Evolutionary conservation across 2,329 filamentous ascomycete species (phyloP).

Genomic region (Blumeria hordei): DNA sequence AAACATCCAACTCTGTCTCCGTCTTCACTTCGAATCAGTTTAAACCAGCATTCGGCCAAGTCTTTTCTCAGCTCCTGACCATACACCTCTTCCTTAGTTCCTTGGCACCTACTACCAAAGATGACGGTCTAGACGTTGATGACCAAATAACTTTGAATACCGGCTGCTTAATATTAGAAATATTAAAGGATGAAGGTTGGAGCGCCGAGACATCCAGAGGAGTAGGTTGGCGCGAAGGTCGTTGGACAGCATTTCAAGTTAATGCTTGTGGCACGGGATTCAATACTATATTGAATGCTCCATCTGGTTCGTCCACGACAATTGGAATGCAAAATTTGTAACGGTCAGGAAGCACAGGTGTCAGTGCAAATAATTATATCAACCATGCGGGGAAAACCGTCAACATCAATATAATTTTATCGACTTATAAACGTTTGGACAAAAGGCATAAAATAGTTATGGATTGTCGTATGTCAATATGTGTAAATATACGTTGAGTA

Average conservation of each 20-base stretch:
- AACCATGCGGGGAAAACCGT: too few species aligned
- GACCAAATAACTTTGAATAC: not conserved
- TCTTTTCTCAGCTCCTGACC: constrained; percentile 29
- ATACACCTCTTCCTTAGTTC: constrained; percentile 27
- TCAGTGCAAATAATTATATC: too few species aligned
- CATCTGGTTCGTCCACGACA: too few species aligned
- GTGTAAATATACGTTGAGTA: too few species aligned
- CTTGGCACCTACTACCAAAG: constrained; percentile 18
- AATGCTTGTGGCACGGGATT: too few species aligned
- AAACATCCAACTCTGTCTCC: constrained; percentile 2
- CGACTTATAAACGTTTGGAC: too few species aligned
- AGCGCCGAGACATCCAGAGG: constrained; percentile 3
- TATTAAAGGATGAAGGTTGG: constrained; percentile 13
- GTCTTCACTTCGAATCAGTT: constrained; percentile 7
- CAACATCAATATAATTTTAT: too few species aligned
- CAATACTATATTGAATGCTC: too few species aligned
- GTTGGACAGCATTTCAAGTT: constrained; percentile 20
- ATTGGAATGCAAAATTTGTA: too few species aligned
- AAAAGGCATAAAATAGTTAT: too few species aligned
- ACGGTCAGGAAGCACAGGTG: too few species aligned
- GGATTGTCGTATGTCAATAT: too few species aligned
- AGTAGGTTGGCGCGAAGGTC: constrained; percentile 23
- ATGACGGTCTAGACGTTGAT: constrained; percentile 17
- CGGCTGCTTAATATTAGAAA: constrained; percentile 9
- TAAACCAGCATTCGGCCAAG: constrained; percentile 20